Conservation (phyloP, 2,329 filamentous ascomycete species). For the Sclerotinia subarctica region DNA sequence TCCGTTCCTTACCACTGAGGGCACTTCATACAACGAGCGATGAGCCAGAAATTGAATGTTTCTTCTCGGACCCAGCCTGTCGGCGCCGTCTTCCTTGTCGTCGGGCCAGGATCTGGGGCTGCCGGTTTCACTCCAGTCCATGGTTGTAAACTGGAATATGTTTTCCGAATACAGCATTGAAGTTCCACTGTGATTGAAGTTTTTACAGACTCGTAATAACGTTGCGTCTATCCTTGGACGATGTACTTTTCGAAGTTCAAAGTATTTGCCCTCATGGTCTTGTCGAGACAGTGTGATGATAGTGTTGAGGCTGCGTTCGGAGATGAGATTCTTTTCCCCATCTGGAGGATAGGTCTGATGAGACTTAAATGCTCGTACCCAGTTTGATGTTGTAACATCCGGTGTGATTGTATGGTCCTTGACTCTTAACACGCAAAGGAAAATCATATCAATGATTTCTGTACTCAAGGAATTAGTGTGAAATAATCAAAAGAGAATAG, state of each 20-base stretch:
- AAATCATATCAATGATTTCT: background rate
- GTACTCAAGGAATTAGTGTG: background rate
- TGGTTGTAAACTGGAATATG: background rate
- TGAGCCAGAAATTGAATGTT: background rate
- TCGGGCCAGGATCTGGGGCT: background rate
- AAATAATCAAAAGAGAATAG: too few relatives aligned
- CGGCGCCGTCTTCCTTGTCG: rapidly evolving
- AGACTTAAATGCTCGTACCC: background rate
- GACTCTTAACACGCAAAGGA: background rate
- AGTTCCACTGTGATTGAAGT: background rate
- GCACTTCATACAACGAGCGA: background rate
- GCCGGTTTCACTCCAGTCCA: background rate
- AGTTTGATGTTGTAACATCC: background rate
- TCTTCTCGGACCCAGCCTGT: too few relatives aligned
- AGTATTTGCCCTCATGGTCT: background rate
- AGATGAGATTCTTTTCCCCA: background rate
- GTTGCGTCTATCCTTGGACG: background rate
- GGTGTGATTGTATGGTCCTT: background rate
- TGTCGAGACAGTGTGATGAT: background rate
- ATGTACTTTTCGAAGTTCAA: background rate
- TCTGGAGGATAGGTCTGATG: background rate
- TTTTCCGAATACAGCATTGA: background rate
- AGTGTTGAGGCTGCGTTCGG: background rate
- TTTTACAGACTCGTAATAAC: background rate
- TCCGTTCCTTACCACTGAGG: rapidly evolving